Conservation (phyloP, 208 protist species). For the Lotmaria passim region DNA sequence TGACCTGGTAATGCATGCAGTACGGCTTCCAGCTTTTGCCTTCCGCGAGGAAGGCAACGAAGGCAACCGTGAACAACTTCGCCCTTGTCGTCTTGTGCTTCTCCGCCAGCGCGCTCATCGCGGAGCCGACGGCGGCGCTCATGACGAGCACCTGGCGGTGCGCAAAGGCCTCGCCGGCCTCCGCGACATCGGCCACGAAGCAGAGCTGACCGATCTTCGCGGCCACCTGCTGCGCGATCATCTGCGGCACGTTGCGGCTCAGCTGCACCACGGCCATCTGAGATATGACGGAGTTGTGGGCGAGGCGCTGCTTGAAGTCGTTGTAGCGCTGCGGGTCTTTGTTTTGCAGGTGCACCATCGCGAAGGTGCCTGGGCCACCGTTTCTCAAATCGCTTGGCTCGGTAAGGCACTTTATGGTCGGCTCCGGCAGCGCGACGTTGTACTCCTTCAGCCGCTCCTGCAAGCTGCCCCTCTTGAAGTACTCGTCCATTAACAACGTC, state of each 20-base stretch:
- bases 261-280: conserved; percentile 54
- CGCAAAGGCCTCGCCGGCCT: conserved; percentile 25
- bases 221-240: conserved; percentile 61
- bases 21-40: conserved; percentile 51
- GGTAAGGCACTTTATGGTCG: conserved; percentile 14
- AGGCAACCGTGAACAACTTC: conserved; percentile 44
- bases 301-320: conserved; percentile 38
- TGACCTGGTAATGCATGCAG: conserved; percentile 61
- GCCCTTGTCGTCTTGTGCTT: conserved; percentile 19
- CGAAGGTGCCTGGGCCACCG: conserved; percentile 13
- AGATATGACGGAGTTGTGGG: conserved; percentile 31
- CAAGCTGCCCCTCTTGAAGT: conserved; percentile 14
- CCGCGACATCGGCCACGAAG: conserved; percentile 40
- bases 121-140: conserved; percentile 41
- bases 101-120: conserved; percentile 20
- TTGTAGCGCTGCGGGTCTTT: conserved; percentile 39
- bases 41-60: conserved; percentile 51
- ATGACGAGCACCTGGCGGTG: conserved; percentile 43
- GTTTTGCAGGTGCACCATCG: conserved; percentile 39
- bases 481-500: conserved; percentile 45
- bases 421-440: conserved; percentile 35
- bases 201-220: conserved; percentile 59
- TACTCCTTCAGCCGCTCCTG: conserved; percentile 34
- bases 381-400: conserved; percentile 15
- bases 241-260: conserved; percentile 39